These are phyloP conservation scores for Gracilaria gracilis DNA, from an alignment of 23 red algal genomes.

Conservation along the genomic window DNA sequence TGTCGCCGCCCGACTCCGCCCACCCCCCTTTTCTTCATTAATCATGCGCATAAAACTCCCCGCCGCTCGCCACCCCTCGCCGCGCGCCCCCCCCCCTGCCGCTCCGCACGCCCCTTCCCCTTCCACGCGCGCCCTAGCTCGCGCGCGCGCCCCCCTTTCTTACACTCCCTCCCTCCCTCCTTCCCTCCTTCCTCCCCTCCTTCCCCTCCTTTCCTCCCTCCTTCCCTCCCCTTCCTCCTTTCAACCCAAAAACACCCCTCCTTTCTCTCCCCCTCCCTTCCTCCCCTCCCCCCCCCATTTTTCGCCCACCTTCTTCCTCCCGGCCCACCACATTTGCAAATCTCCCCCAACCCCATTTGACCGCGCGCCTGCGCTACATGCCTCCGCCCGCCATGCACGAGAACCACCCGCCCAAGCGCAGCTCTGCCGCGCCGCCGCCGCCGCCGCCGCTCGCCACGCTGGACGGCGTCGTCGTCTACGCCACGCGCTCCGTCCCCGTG, in stretches of 20 bases:
- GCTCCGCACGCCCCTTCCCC: neutral
- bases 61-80: neutral
- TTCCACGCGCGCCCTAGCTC: neutral
- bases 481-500: conserved; percentile 33
- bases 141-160: neutral
- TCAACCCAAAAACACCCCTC: neutral
- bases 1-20: conserved; percentile 13
- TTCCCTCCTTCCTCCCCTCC: neutral
- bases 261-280: neutral
- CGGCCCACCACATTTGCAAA: neutral
- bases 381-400: conserved; percentile 11
- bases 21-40: conserved; percentile 7
- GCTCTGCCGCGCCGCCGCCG: neutral
- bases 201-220: neutral
- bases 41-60: conserved; percentile 36
- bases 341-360: neutral
- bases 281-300: neutral
- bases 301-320: neutral
- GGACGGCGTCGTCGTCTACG: conserved; percentile 28
- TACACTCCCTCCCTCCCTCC: neutral
- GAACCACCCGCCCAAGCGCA: conserved; percentile 1
- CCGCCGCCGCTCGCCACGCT: conserved; percentile 6
- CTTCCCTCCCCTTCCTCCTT: conserved; percentile 1
- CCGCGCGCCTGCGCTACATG: neutral
- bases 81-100: too few species aligned